Evolutionary conservation across 2,329 filamentous ascomycete genomes (phyloP).

Genomic region (Penicillium thymicola): DNA sequence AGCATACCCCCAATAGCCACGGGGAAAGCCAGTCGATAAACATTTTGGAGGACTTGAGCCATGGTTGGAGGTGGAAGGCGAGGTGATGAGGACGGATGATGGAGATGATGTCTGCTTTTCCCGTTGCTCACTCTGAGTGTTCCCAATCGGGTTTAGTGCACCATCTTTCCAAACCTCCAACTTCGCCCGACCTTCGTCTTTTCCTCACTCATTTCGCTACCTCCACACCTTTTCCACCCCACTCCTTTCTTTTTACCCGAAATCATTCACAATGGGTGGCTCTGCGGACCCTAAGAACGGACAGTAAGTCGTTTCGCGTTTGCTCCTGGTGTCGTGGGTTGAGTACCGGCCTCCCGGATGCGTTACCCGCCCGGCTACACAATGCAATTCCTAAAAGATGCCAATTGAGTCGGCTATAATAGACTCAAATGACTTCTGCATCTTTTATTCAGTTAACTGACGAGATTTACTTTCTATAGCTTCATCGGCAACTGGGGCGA

Average conservation of each 20-base stretch:
- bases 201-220: constrained; percentile 22
- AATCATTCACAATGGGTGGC: constrained; percentile 38
- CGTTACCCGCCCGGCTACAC: constrained; percentile 18
- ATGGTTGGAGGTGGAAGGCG: constrained; percentile 36
- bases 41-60: constrained; percentile 38
- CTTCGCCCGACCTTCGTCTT: constrained; percentile 34
- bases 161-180: constrained; percentile 24
- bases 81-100: constrained; percentile 17
- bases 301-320: constrained; percentile 36
- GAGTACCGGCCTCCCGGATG: constrained; percentile 15
- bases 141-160: constrained; percentile 37
- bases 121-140: constrained; percentile 18
- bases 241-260: constrained; percentile 14
- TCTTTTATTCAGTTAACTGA: constrained; percentile 21
- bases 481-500: constrained; percentile 72
- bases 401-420: neutral
- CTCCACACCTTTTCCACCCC: constrained; percentile 11
- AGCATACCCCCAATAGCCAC: constrained; percentile 65
- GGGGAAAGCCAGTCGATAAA: constrained; percentile 61
- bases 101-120: constrained; percentile 39
- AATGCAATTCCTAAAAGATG: constrained; percentile 1
- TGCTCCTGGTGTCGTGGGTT: constrained; percentile 1
- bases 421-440: neutral
- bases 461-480: constrained; percentile 44
- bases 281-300: constrained; percentile 43